phyloP scores from a whole-genome alignment of 1,284 basidiomycete genomes.

The Trichosporon sp. region DNA sequence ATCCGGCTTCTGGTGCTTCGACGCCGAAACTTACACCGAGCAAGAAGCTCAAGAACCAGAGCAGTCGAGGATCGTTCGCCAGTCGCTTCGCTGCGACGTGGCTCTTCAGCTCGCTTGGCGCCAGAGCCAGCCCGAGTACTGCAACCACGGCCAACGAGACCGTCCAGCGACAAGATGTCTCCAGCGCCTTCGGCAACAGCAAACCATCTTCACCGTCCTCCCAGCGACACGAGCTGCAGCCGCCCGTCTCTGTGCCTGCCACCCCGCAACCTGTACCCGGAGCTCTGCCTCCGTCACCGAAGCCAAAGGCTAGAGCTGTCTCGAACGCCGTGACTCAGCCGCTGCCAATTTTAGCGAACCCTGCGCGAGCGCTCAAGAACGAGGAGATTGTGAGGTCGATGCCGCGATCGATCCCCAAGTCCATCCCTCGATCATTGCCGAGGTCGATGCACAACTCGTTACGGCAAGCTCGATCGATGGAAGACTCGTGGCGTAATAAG shows the following conservation, averaged over 20 bases:
- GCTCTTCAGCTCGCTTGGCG: constrained; percentile 44
- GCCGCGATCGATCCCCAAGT: constrained; percentile 28
- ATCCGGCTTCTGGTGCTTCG: constrained; percentile 42
- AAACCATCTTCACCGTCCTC: constrained; percentile 21
- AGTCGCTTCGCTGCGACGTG: constrained; percentile 47
- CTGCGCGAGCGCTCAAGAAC: constrained; percentile 35
- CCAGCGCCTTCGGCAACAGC: constrained; percentile 24
- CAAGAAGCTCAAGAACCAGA: constrained; percentile 44
- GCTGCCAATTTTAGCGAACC: constrained; percentile 41
- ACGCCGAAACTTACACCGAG: constrained; percentile 45
- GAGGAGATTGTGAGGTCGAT: constrained; percentile 32
- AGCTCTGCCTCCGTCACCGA: constrained; percentile 24
- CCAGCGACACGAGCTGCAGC: constrained; percentile 21
- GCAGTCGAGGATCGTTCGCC: constrained; percentile 49
- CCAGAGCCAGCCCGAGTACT: constrained; percentile 45
- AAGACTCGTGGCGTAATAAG: constrained; percentile 48
- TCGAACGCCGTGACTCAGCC: constrained; percentile 39
- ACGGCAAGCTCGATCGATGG: constrained; percentile 35
- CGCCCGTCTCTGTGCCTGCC: constrained; percentile 26
- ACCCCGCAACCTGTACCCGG: constrained; percentile 36
- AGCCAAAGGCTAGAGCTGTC: constrained; percentile 37
- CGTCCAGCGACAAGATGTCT: constrained; percentile 44
- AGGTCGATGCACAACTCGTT: constrained; percentile 30
- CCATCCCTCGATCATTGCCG: constrained; percentile 27
- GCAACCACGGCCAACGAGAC: constrained; percentile 46